These are phyloP conservation scores for Cytidiella melzeri DNA, from an alignment of 768 basidiomycete species.

Conservation along the genomic window DNA sequence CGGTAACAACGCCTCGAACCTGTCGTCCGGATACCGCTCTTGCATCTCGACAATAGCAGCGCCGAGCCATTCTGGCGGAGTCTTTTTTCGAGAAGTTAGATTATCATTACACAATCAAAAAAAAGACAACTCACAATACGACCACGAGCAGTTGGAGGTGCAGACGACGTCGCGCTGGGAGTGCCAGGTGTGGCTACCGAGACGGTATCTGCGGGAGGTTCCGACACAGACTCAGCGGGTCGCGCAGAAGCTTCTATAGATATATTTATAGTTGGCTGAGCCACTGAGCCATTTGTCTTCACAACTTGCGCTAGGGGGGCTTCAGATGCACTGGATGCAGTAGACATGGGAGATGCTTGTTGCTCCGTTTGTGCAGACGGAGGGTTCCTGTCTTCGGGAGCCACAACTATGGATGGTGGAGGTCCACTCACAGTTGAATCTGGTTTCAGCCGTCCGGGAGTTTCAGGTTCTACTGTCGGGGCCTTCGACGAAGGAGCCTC, in stretches of 20 bases:
- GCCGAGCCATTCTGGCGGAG: constrained; percentile 67
- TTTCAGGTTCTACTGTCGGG: constrained; percentile 41
- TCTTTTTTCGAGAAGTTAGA: constrained; percentile 10
- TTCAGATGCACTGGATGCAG: constrained; percentile 68
- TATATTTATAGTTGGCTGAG: constrained; percentile 23
- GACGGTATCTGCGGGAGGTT: not conserved
- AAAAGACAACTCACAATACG: constrained; percentile 10
- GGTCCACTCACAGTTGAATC: constrained; percentile 33
- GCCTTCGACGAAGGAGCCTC: constrained; percentile 31
- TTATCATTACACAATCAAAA: not conserved
- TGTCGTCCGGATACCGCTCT: constrained; percentile 71
- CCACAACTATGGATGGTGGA: constrained; percentile 26
- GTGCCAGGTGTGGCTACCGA: constrained; percentile 7
- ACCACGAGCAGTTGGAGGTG: constrained; percentile 2
- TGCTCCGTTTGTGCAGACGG: constrained; percentile 36
- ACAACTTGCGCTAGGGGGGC: constrained; percentile 64
- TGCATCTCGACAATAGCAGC: constrained; percentile 63
- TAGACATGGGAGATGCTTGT: constrained; percentile 52
- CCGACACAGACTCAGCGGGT: constrained; percentile 1
- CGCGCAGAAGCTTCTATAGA: not conserved
- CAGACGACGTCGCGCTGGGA: constrained; percentile 6
- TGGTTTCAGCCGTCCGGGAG: constrained; percentile 38
- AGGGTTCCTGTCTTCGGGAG: constrained; percentile 24
- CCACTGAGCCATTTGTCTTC: constrained; percentile 49
- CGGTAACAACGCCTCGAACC: constrained; percentile 64